These are phyloP conservation scores for Aspergillus kassunensis DNA, from an alignment of 495 filamentous ascomycete genomes.

Conservation along the genomic window DNA sequence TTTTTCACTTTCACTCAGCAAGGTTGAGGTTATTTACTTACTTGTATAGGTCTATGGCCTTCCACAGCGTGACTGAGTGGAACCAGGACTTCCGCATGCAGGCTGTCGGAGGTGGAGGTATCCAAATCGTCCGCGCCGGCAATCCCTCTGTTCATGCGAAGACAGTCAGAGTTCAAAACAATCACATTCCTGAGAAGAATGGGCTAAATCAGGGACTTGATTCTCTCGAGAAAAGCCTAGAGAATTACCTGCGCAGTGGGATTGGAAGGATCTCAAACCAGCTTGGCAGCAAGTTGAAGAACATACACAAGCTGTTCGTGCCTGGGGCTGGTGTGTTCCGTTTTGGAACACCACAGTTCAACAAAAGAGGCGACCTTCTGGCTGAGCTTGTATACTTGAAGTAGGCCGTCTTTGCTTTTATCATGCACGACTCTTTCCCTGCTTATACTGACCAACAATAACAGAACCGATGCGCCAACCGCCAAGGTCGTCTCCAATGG, in stretches of 20 bases:
- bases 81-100: not conserved
- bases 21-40: not conserved
- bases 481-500: not conserved
- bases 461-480: not conserved
- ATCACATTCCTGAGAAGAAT: not conserved
- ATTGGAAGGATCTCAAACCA: not conserved
- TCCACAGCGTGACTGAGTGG: not conserved
- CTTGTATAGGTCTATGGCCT: not conserved
- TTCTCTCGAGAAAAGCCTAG: not conserved
- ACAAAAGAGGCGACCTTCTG: not conserved
- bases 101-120: not conserved
- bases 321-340: not conserved
- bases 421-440: not conserved
- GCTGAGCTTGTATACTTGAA: not conserved
- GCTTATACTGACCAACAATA: not conserved
- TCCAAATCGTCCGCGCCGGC: not conserved
- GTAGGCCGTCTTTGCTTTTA: not conserved
- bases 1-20: no score
- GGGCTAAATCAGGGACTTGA: no score
- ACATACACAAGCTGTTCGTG: not conserved
- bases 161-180: not conserved
- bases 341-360: not conserved
- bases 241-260: not conserved
- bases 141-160: not conserved
- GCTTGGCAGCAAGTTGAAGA: not conserved